These are phyloP conservation scores for Eucalyptus dawsonii DNA, from an alignment of 345 rosid genomes.

Conservation along the genomic window DNA sequence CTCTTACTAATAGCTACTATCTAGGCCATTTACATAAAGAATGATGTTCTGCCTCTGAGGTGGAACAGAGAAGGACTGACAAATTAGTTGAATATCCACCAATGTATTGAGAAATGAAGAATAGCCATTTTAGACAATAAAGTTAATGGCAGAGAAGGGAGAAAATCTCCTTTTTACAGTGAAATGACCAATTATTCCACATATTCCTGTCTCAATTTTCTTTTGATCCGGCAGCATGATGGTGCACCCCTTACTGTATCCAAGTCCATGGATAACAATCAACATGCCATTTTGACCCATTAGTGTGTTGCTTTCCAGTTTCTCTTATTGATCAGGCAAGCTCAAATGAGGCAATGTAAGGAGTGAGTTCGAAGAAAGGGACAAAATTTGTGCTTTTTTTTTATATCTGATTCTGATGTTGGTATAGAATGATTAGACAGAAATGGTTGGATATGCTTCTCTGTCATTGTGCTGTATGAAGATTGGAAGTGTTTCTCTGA, in stretches of 20 bases:
- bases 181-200: neutral
- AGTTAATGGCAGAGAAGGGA: neutral
- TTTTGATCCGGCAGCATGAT: neutral
- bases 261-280: neutral
- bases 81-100: neutral
- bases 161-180: neutral
- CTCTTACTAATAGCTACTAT: neutral
- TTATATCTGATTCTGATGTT: neutral
- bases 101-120: neutral
- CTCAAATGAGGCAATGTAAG: neutral
- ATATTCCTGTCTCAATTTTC: neutral
- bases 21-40: neutral
- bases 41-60: neutral
- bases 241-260: neutral
- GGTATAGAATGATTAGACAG: neutral
- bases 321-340: neutral
- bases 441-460: neutral
- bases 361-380: neutral
- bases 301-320: neutral
- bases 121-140: neutral
- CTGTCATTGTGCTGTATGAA: neutral
- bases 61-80: neutral
- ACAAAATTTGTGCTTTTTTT: neutral
- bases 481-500: neutral
- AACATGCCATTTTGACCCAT: neutral